Base-by-base conservation (phyloP, 208 protist genomes). In the Leishmania tarentolae region DNA sequence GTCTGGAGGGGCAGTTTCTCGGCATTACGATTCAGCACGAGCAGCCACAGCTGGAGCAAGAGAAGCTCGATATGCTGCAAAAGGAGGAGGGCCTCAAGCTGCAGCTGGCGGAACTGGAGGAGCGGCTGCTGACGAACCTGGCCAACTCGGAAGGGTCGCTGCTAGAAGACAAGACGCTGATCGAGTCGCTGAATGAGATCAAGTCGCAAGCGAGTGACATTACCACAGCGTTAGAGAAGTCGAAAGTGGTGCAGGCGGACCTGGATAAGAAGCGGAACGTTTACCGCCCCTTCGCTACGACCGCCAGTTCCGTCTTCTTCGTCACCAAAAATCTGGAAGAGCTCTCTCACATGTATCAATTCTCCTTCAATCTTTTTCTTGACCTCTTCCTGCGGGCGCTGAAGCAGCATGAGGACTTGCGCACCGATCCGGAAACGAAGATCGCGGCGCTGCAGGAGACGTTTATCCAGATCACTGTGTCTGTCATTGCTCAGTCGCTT, bases 311-410 rank as follows among this genome's bases (percentile, higher is more conserved):
- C 37, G 82, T 99, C 46, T 99, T 97, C 80, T 99, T 99, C 84
- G 78, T 99, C 35, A 96, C 99, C 17, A 91, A 94, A 76, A 93
- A 88, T 53, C 89, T 99, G 59, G 83, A 87, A 70, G 83, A 90
- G 56, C 82, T 99, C 3, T 99, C 98, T 73, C 92, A 98, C 83
- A 99, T 99, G 98, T 99, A 99, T 83, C 95, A 98, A 83, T 99
- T 99, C 87, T 97, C 95, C 56, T 95, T 99, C 24, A 78, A 91
- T 52, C 85, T 94, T 19, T 99, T 99, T 86, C 90, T 99, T 81
- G 76, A 83, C 47, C 85, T 98, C 37, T 98, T 97, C 85, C 81
- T 83, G 59, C 85, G 88, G 15, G 92, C 92, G n/a, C 86, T 97
- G 63, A 80, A 65, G 63, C 78, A 77, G 35, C 93, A 97, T 83